Base-by-base conservation (phyloP, 345 rosid genomes). In the Populus ilicifolia region DNA sequence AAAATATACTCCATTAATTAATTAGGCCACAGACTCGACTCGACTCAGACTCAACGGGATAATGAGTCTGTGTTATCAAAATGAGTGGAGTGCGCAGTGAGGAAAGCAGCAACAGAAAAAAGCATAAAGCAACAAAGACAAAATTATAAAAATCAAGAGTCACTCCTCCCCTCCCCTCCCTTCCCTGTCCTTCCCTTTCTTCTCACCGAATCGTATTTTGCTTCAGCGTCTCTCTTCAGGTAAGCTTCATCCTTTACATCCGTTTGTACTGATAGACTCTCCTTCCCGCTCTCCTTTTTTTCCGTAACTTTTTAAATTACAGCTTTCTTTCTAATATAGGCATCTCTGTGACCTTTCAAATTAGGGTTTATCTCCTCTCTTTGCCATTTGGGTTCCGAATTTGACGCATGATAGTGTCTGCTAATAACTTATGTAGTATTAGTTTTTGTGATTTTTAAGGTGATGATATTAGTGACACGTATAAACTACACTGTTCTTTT, bases 341-440 rank as follows among this genome's bases (percentile, higher is more conserved):
- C 69, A 12, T 59, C 64, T 59, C 23, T 59, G n/a, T 27, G 7
- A 20, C 71, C 69, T 74, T 64, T 69, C 68, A 18, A 33, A 76
- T 83, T 83, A 81, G 86, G 84, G 86, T 81, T 75, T 72, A 36
- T 66, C 72, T 29, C 17, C n/a, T 56, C 2, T 9, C 12, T 29
- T 62, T 20, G 6, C 33, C 35, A 11, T 25, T 38, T 20, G 41
- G 29, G 16, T 76, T 54, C n/a, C 16, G 43, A 18, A 52, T 52
- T 20, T 20, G 59, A 52, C 18, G 59, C 23, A 20, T 52, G 23
- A 52, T 52, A 20, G 0, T 20, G 23, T 52, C 9, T 52, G 50
- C 50, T 46, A 1, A 46, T 46, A 46, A 46, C 50, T 46, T 14
- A 14, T 46, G 50, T 3, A 13, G 50, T 52, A 20, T 18, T 7